Evolutionary conservation across 805 yeast genomes (phyloP).

Genomic region (Ogataea nitratoaversa): DNA sequence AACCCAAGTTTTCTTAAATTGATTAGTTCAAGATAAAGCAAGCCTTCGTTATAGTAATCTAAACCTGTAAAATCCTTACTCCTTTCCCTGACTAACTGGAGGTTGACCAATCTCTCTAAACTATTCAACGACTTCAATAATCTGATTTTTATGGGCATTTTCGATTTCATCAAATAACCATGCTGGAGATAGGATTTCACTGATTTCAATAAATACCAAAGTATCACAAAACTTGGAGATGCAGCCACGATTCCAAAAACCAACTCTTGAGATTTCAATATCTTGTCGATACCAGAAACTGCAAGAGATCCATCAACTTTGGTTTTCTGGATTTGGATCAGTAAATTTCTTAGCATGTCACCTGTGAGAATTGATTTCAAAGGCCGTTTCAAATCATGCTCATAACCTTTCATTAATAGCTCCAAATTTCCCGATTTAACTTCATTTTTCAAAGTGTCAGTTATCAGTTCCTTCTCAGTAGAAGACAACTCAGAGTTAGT

Average conservation of each 20-base stretch:
- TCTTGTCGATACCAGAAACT: slow-evolving; percentile 82
- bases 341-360: slow-evolving; percentile 64
- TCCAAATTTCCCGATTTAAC: slow-evolving; percentile 76
- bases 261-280: slow-evolving; percentile 85
- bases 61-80: slow-evolving; percentile 14
- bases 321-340: slow-evolving; percentile 93
- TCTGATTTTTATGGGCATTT: slow-evolving; percentile 33
- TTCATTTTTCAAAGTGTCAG: slow-evolving; percentile 35
- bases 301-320: slow-evolving; percentile 94
- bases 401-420: slow-evolving; percentile 75
- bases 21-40: slow-evolving; percentile 61
- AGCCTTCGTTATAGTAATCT: slow-evolving; percentile 47
- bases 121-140: slow-evolving; percentile 48
- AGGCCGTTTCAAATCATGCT: slow-evolving; percentile 68
- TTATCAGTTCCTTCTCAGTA: slow-evolving; percentile 15
- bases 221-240: slow-evolving; percentile 66
- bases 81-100: slow-evolving; percentile 15
- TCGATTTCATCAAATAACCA: slow-evolving; percentile 34
- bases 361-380: slow-evolving; percentile 61
- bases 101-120: slow-evolving; percentile 20
- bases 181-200: slow-evolving; percentile 28
- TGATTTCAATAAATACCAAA: slow-evolving; percentile 41
- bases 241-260: slow-evolving; percentile 92
- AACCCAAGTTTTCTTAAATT: slow-evolving; percentile 50
- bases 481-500: slow-evolving; percentile 2